Percentiles rank a stretch among this genome's conserved stretches.
Conservation (phyloP, 345 rosid species). For the Acer negundo region DNA sequence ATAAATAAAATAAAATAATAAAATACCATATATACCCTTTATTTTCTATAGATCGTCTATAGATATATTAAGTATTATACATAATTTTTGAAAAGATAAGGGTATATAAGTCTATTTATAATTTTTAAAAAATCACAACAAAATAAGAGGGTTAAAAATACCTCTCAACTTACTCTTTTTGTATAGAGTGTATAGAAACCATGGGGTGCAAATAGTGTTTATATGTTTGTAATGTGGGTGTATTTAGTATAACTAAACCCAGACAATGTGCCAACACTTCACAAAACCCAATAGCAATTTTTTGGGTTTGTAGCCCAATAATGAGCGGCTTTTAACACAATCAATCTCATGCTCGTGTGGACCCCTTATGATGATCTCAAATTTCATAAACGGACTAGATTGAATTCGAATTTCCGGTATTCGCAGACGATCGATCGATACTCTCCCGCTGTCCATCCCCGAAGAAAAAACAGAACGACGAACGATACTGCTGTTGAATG, state of each 20-base stretch:
- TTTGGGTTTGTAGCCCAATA: background rate
- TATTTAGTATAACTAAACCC: background rate
- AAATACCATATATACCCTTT: no score
- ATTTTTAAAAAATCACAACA: no score
- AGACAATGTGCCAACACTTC: background rate
- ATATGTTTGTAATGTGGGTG: background rate
- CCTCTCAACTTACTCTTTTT: no score
- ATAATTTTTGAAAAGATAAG: no score
- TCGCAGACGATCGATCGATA: background rate
- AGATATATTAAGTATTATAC: no score
- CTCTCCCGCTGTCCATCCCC: background rate
- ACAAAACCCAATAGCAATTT: background rate
- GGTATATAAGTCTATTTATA: no score
- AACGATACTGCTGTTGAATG: slow-evolving; percentile 9
- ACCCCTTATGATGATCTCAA: background rate
- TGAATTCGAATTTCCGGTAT: background rate
- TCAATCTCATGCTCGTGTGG: background rate
- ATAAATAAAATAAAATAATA: no score
- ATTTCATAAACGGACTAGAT: background rate
- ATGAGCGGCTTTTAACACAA: no score
- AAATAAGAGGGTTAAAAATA: no score
- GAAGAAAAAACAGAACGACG: background rate
- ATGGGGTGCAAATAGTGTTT: no score
- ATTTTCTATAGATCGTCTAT: no score
- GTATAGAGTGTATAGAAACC: no score